phyloP scores from a whole-genome alignment of 2,329 filamentous ascomycete genomes.

The Parastagonospora nodorum region DNA sequence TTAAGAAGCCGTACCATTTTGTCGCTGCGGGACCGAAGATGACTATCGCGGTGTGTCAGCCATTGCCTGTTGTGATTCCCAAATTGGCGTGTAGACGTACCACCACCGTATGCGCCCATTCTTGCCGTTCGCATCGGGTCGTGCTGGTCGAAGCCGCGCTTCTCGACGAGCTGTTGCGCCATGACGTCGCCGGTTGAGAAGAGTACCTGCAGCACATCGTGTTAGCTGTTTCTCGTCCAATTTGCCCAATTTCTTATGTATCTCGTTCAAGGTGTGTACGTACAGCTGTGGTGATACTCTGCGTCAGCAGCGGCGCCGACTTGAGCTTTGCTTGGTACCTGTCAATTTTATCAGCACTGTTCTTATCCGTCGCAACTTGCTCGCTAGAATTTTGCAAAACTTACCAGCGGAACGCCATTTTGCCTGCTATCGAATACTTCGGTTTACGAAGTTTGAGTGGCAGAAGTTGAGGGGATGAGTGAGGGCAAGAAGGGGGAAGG shows the following conservation, averaged over 20 bases:
- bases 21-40: slow-evolving; percentile 89
- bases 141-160: slow-evolving; percentile 76
- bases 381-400: slow-evolving; percentile 7
- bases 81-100: slow-evolving; percentile 54
- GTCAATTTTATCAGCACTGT: slow-evolving; percentile 5
- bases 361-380: background rate
- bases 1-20: slow-evolving; percentile 83
- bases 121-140: slow-evolving; percentile 70
- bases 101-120: slow-evolving; percentile 80
- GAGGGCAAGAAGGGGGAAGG: background rate
- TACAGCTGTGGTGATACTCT: slow-evolving; percentile 83
- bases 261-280: background rate
- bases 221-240: slow-evolving; percentile 2
- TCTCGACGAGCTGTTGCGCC: slow-evolving; percentile 89
- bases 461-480: background rate
- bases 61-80: background rate
- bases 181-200: slow-evolving; percentile 91
- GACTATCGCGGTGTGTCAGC: slow-evolving; percentile 50
- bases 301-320: slow-evolving; percentile 82
- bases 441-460: background rate
- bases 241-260: background rate
- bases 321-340: slow-evolving; percentile 88
- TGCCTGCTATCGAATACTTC: slow-evolving; percentile 1
- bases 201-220: slow-evolving; percentile 61
- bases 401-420: slow-evolving; percentile 51